These are phyloP conservation scores for Amanita rubescens DNA, from an alignment of 768 basidiomycete genomes.

Conservation along the genomic window DNA sequence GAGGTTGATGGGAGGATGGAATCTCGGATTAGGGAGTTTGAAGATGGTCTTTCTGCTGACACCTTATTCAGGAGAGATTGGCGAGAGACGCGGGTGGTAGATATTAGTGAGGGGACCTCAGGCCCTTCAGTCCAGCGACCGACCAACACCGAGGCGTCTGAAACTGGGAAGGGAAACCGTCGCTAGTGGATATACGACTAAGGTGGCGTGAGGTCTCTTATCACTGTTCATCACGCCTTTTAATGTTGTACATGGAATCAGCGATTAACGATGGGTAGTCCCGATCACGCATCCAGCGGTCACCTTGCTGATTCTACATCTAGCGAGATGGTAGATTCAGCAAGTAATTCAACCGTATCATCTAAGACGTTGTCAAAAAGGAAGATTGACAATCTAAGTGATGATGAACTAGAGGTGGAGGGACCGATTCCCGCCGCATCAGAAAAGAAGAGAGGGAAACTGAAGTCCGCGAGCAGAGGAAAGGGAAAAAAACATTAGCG, in stretches of 20 bases:
- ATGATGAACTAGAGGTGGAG: constrained; percentile 51
- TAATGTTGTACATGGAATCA: constrained; percentile 44
- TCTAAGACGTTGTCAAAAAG: constrained; percentile 21
- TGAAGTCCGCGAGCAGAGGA: constrained; percentile 28
- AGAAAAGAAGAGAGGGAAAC: constrained; percentile 29
- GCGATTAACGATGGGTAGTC: constrained; percentile 44
- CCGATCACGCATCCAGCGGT: constrained; percentile 31
- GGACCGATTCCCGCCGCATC: constrained; percentile 26
- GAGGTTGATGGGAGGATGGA: constrained; percentile 29
- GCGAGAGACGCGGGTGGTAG: constrained; percentile 55
- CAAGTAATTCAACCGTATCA: constrained; percentile 20
- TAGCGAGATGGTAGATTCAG: constrained; percentile 38
- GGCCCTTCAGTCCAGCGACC: neutral
- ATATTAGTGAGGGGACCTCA: constrained; percentile 17
- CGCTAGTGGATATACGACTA: neutral
- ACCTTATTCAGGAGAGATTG: constrained; percentile 68
- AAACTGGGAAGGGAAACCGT: neutral
- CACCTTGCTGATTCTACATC: constrained; percentile 36
- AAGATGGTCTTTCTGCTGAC: constrained; percentile 57
- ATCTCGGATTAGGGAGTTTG: constrained; percentile 48
- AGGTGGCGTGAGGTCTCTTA: constrained; percentile 26
- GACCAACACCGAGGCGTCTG: neutral
- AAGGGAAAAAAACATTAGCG: constrained; percentile 35
- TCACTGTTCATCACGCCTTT: constrained; percentile 34
- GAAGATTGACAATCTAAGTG: constrained; percentile 40